These are phyloP conservation scores for Suhomyces prunicola DNA, from an alignment of 805 yeast genomes.

Conservation along the genomic window DNA sequence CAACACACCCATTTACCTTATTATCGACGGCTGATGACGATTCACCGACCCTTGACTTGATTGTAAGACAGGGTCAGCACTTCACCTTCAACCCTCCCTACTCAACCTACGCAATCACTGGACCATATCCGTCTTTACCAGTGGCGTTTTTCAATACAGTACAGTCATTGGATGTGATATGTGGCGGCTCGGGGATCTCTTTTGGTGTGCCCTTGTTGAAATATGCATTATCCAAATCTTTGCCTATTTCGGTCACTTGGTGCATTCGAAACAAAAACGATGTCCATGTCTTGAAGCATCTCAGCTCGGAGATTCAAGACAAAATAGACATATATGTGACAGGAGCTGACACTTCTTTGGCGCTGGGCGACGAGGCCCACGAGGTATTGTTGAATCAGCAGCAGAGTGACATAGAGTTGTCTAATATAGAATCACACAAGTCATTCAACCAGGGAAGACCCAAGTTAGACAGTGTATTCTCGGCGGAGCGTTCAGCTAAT, in stretches of 20 bases:
- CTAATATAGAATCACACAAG: conserved; percentile 13
- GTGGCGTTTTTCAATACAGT: conserved; percentile 46
- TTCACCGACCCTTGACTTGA: conserved; percentile 32
- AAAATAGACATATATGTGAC: conserved; percentile 8
- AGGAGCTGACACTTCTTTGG: conserved; percentile 3
- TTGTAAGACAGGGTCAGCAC: conserved; percentile 41
- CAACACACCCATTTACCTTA: conserved; percentile 70
- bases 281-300: conserved; percentile 41
- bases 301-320: conserved; percentile 11
- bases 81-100: conserved; percentile 11
- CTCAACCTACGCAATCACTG: conserved; percentile 26
- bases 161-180: conserved; percentile 49
- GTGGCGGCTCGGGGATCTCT: conserved; percentile 77
- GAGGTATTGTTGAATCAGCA: conserved; percentile 16
- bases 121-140: conserved; percentile 45
- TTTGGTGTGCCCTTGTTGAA: conserved; percentile 54
- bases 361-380: conserved; percentile 13
- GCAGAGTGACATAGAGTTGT: conserved; percentile 12
- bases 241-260: conserved; percentile 50
- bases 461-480: conserved; percentile 29
- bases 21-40: conserved; percentile 43
- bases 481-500: conserved; percentile 27
- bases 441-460: conserved; percentile 43
- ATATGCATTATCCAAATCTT: conserved; percentile 26
- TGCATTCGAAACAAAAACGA: conserved; percentile 47